Evolutionary conservation across 257 asterid genomes (phyloP), one percentile per base, ranked within the genome.

Genomic region (Solanum peruvianum): DNA sequence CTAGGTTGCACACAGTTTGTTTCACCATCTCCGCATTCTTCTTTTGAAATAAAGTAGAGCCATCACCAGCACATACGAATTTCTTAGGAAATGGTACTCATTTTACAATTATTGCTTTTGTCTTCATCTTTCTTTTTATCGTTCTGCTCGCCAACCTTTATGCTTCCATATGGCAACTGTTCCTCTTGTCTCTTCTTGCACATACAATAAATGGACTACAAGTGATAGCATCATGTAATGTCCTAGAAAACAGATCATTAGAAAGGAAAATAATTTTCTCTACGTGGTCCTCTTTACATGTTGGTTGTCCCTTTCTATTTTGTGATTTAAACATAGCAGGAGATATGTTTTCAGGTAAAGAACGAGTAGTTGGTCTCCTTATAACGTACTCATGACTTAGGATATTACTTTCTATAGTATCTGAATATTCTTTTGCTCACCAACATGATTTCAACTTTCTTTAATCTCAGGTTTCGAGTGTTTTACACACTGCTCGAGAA

Each of bases 401-500:
- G 25, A 98, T 93, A 91, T 94, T 95, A 88, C 93, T 93, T 93
- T 95, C 98, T 88, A 95, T 95, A 67, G 96, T 91, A 86, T 96
- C 98, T 11, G 96, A 94, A 87, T 86, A 90, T 86, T 93, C 87
- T 87, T 92, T 58, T 87, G 87, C 91, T 87, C 92, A 60, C 52
- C 88, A 47, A 58, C 86, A 87, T 91, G 92, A 86, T 87, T 52
- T 75, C 52, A 85, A 69, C 85, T 89, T 82, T 84, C 88, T 85
- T 89, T 88, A 75, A 83, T 80, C 85, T 90, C 85, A 82, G 86
- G 90, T 84, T 91, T 88, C 64, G 89, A 66, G 86, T 87, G 85
- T 84, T 86, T 87, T 69, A 84, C 83, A 60, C 67, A 90, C 39
- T 20, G 47, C 18, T 71, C 37, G 25, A 85, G 90, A 80, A 87